Base-by-base conservation (phyloP, 345 rosid species). In the Gossypium thurberi region DNA sequence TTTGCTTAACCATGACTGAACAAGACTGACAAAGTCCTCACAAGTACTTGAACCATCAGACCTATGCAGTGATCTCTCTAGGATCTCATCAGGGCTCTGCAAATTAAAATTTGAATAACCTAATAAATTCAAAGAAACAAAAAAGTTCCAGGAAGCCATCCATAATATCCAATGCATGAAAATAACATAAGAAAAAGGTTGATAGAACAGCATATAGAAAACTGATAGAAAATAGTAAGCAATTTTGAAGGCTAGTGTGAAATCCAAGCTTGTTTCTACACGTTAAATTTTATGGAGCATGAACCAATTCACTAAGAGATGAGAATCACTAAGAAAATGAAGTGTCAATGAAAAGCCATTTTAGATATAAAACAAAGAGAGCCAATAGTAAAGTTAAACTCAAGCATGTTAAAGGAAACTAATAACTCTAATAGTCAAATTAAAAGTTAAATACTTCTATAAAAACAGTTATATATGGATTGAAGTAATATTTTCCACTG, bases 1-100 rank as follows among this genome's bases (percentile, higher is more conserved):
- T 82, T 89, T 95, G 73, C 74, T 81, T 76, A 91, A 67, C 93
- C 98, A 91, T 60, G 84, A 76, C 82, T 89, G 97, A 56, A 84
- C 99, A 71, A 88, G 84, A 77, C 77, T 66, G 69, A 92, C 94
- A 77, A 95, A 92, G 82, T 95, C 98, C 83, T 91, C 93, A 77
- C 96, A 91, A 61, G 78, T 84, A 75, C 65, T 74, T 63, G 89
- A 82, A 44, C 94, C 94, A 87, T 92, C 91, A 73, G 62, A 78
- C 72, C 93, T 88, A 52, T 18, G 70, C 56, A 93, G 86, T 10
- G 81, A 82, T 76, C 84, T 95, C 60, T 87, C 91, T 21, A 82
- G 69, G 76, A 95, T 93, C 82, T 95, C 99, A 84, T 92, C 96
- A 69, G 84, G 87, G 80, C 91, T 83, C 98, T 95, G 87, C 80